Evolutionary conservation across 2,329 filamentous ascomycete genomes (phyloP).

Genomic region (Fusarium dlaminii): DNA sequence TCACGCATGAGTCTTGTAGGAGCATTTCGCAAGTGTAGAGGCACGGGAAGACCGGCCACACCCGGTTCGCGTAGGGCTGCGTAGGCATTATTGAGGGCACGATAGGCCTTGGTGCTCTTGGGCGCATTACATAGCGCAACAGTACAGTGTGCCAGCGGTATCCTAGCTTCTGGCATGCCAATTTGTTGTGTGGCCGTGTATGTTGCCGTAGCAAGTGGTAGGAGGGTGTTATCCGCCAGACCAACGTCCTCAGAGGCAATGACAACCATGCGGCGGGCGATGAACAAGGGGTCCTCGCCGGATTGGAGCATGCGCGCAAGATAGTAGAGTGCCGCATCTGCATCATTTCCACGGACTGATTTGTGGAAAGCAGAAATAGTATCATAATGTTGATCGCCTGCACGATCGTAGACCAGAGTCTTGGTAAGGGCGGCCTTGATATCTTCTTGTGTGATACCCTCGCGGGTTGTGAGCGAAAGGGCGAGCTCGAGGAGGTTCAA

Average conservation of each 20-base stretch:
- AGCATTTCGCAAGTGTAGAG: conserved; percentile 89
- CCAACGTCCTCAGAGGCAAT: conserved; percentile 96
- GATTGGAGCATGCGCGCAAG: conserved; percentile 95
- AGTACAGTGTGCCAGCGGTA: conserved; percentile 87
- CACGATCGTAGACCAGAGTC: conserved; percentile 93
- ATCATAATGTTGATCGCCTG: conserved; percentile 97
- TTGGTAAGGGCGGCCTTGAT: conserved; percentile 88
- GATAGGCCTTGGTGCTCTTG: conserved; percentile 89
- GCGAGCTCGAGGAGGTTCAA: conserved; percentile 93
- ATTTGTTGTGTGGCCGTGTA: conserved; percentile 92
- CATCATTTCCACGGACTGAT: conserved; percentile 84
- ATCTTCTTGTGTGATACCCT: conserved; percentile 74
- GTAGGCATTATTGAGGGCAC: conserved; percentile 82
- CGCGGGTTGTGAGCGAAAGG: conserved; percentile 71
- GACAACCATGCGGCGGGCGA: conserved; percentile 92
- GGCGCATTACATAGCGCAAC: conserved; percentile 82
- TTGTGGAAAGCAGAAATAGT: conserved; percentile 98
- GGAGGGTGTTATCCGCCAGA: conserved; percentile 84
- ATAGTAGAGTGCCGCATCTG: conserved; percentile 93
- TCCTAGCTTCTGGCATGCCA: conserved; percentile 93
- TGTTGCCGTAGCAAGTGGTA: conserved; percentile 84
- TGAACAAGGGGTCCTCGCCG: conserved; percentile 91
- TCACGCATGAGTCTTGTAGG: conserved; percentile 94
- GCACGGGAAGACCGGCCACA: conserved; percentile 81
- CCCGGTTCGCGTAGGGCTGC: conserved; percentile 84